phyloP scores from a whole-genome alignment of 176 grass and related monocot genomes.

The Thinopyrum elongatum region DNA sequence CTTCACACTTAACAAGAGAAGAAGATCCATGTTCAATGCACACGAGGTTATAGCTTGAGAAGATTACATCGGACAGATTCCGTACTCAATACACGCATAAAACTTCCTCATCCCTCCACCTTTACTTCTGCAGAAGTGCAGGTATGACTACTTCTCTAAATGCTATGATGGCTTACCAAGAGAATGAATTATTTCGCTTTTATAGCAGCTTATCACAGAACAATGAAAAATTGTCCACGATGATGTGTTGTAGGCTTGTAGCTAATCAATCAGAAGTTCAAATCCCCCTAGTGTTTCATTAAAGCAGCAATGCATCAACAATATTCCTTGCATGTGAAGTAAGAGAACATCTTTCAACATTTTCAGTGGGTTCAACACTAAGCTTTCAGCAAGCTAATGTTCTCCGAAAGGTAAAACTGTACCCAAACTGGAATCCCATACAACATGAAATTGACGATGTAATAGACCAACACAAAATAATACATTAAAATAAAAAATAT shows the following conservation, averaged over 20 bases:
- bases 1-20: not conserved
- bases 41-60: not conserved
- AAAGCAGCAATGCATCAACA: not conserved
- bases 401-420: not conserved
- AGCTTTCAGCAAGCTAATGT: not conserved
- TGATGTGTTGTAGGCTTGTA: not conserved
- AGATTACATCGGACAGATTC: not conserved
- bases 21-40: not conserved
- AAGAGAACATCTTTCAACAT: not conserved
- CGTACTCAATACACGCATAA: conserved; percentile 15
- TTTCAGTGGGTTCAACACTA: not conserved
- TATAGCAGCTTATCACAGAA: not conserved
- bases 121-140: not conserved
- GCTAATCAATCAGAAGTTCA: conserved; percentile 18
- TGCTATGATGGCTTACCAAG: not conserved
- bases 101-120: not conserved
- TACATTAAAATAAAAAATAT: not conserved
- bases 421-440: not conserved
- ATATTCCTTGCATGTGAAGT: conserved; percentile 11
- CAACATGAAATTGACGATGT: not conserved
- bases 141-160: conserved; percentile 3
- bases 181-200: not conserved
- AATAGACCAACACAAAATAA: not conserved
- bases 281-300: not conserved
- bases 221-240: not conserved